A percentile compares a stretch with the other conserved stretches of the same genome.
phyloP scores from a whole-genome alignment of 805 yeast genomes.

The Candida saitoana region DNA sequence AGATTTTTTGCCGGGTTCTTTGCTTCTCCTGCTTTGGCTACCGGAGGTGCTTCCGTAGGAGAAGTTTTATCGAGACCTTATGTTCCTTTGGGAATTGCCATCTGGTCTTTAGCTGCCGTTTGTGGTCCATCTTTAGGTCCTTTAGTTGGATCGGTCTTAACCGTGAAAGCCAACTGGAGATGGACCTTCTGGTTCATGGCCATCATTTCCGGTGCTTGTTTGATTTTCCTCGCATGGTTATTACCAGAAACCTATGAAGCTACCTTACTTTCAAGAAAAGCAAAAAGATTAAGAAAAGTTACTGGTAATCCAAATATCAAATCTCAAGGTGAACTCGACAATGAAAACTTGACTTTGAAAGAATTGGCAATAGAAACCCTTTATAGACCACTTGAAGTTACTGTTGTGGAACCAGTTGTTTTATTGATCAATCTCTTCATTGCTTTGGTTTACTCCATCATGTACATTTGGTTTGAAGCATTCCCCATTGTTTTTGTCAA shows the following conservation, averaged over 20 bases:
- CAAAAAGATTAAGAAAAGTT: constrained; percentile 40
- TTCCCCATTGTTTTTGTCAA: constrained; percentile 53
- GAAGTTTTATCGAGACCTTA: constrained; percentile 44
- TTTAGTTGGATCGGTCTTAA: constrained; percentile 49
- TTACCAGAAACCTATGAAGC: constrained; percentile 49
- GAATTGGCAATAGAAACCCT: constrained; percentile 28
- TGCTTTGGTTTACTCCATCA: constrained; percentile 48
- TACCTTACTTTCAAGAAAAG: constrained; percentile 46
- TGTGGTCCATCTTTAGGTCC: constrained; percentile 58
- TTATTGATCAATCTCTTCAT: constrained; percentile 48
- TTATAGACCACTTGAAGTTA: constrained; percentile 48
- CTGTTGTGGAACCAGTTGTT: constrained; percentile 54
- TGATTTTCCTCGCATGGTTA: constrained; percentile 26
- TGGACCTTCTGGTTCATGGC: constrained; percentile 52
- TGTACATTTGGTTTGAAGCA: constrained; percentile 58
- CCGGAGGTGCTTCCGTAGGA: constrained; percentile 56
- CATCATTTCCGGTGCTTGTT: constrained; percentile 18
- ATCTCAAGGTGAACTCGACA: constrained; percentile 37
- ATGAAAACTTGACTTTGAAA: constrained; percentile 15
- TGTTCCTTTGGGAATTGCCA: constrained; percentile 44
- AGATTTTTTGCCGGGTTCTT: constrained; percentile 53
- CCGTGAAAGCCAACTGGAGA: constrained; percentile 37
- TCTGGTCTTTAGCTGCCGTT: constrained; percentile 53
- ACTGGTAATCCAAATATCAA: constrained; percentile 49
- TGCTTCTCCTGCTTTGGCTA: constrained; percentile 53